Evolutionary conservation across 2,329 filamentous ascomycete species (phyloP).

Genomic region (Neoarthrinium moseri): DNA sequence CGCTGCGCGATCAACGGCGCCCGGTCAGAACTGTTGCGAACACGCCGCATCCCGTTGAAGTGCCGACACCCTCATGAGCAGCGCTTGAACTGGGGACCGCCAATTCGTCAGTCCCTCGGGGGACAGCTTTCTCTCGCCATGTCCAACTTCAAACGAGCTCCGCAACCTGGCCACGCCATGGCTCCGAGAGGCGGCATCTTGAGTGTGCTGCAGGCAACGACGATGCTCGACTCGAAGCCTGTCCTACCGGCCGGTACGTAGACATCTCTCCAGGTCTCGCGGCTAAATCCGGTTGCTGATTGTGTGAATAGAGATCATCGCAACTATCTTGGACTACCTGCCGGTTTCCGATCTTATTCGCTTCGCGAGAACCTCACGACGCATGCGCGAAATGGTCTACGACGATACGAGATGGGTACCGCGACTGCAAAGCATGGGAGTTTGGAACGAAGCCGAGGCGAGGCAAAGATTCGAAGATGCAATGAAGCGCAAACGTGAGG

Average conservation of each 20-base stretch:
- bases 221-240: slow-evolving; percentile 77
- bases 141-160: slow-evolving; percentile 38
- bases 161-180: slow-evolving; percentile 26
- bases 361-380: slow-evolving; percentile 79
- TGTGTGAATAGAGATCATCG: slow-evolving; percentile 75
- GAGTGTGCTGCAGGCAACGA: slow-evolving; percentile 73
- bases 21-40: no score
- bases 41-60: no score
- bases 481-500: slow-evolving; percentile 60
- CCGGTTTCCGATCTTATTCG: slow-evolving; percentile 81
- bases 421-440: slow-evolving; percentile 79
- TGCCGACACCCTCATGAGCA: no score
- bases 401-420: slow-evolving; percentile 96
- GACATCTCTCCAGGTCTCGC: no score
- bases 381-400: slow-evolving; percentile 97
- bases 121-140: slow-evolving; percentile 17
- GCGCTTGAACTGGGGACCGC: background rate
- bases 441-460: slow-evolving; percentile 89
- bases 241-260: slow-evolving; percentile 75
- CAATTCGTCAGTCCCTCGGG: background rate
- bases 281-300: no score
- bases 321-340: slow-evolving; percentile 84
- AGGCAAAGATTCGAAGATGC: slow-evolving; percentile 76
- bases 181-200: slow-evolving; percentile 58
- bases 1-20: background rate